Evolutionary conservation across 768 basidiomycete genomes (phyloP), one percentile per base, ranked within the genome.

Genomic region (Hericium coralloides): DNA sequence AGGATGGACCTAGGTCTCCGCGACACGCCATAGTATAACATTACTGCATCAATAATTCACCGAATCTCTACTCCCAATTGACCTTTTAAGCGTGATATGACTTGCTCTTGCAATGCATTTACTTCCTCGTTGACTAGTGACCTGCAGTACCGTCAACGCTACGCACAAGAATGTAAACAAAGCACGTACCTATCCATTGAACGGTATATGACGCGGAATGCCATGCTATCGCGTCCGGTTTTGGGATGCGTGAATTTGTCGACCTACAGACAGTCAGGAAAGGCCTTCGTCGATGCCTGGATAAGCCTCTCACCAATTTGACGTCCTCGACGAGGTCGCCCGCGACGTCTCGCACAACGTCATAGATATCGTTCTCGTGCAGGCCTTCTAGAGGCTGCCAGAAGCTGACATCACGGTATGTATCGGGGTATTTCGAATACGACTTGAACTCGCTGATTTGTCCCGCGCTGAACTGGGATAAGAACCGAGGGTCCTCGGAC

Each of bases 311-410:
- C 64, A 90, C 97, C 75, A 85, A 76, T 68, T 87, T 81, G 12
- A 98, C 95, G 60, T 89, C 87, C 69, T 98, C 95, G 0, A 88
- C 92, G 59, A 95, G 63, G 67, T 98, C 95, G 4, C 95, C 95
- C 4, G 90, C 93, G 6, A 89, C 81, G 63, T 97, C 95, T 53
- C 97, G 78, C 14, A 99, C 90, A 43, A 95, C 77, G 66, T 99
- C 97, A 67, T 92, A 98, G 66, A 98, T 90, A 69, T 99, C 97
- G 66, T 98, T 98, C 62, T 98, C 95, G 68, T 97, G 94, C 63
- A 94, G 75, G 49, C 78, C 74, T 18, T 56, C 45, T 10, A 58
- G 53, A 0, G 85, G 81, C 22, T 86, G 66, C 97, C 97, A 99
- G 74, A 98, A 97, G 68, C 90, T 92, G 65, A 97, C 77, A 65